Conservation (phyloP, 441 rosid genomes). For the Rhodomyrtus psidioides region DNA sequence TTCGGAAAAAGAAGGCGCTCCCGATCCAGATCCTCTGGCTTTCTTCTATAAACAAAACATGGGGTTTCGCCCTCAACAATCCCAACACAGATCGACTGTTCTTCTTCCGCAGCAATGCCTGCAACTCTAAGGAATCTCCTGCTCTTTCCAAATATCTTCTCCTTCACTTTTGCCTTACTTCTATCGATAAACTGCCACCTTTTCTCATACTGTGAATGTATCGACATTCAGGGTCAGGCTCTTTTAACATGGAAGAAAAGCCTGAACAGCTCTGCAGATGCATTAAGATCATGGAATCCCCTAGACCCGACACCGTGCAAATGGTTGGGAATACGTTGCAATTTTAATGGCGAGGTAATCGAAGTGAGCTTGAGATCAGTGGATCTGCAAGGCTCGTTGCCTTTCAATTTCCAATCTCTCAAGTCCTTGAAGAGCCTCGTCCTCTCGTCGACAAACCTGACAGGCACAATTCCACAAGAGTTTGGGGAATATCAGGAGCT, state of each 20-base stretch:
- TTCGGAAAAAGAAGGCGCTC: conserved; percentile 17
- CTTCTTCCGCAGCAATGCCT: conserved; percentile 48
- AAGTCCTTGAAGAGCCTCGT: conserved; percentile 47
- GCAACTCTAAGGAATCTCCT: conserved; percentile 37
- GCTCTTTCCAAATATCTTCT: conserved; percentile 31
- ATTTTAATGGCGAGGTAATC: conserved; percentile 41
- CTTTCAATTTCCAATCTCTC: conserved; percentile 47
- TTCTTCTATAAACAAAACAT: conserved; percentile 36
- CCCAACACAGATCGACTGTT: conserved; percentile 63
- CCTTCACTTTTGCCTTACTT: conserved; percentile 32
- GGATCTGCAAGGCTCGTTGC: conserved; percentile 63
- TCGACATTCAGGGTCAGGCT: conserved; percentile 66
- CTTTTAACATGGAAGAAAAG: conserved; percentile 71
- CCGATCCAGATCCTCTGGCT: conserved; percentile 73
- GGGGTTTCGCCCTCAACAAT: conserved; percentile 83
- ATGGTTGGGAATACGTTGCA: conserved; percentile 78
- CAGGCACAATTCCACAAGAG: conserved; percentile 61
- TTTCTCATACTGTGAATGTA: conserved; percentile 34
- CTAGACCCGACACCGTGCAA: conserved; percentile 48
- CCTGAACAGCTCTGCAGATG: conserved; percentile 43
- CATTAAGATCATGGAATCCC: conserved; percentile 49
- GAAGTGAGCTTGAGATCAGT: conserved; percentile 45
- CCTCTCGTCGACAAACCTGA: conserved; percentile 64
- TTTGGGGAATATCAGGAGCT: conserved; percentile 55
- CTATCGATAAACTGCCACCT: conserved; percentile 29